phyloP scores from a whole-genome alignment of 371 early-diverging fungal genomes.

The Synchytrium microbalum region DNA sequence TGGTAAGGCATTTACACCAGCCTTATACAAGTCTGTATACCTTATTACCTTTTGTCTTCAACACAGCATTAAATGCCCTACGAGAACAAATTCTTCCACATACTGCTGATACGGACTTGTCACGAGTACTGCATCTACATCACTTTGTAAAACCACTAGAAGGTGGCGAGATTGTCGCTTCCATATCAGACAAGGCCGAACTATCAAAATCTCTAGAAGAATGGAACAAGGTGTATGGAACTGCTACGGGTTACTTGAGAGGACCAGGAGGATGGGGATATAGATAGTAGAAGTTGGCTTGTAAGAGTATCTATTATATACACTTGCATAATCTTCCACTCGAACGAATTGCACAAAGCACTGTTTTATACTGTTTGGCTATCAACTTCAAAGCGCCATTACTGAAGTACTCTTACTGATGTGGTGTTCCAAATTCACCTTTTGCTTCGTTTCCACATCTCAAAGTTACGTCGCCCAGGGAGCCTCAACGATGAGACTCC shows the following conservation, averaged over 20 bases:
- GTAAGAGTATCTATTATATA: no score
- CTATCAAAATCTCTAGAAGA: slow-evolving; percentile 16
- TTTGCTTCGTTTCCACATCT: no score
- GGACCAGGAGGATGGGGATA: slow-evolving; percentile 1
- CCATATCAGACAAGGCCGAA: slow-evolving; percentile 20
- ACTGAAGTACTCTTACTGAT: no score
- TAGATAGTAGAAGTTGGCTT: no score
- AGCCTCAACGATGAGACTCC: no score
- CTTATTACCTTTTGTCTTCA: neutral
- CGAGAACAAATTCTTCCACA: no score
- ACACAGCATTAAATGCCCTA: neutral
- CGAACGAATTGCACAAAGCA: no score
- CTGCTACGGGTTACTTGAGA: slow-evolving; percentile 16
- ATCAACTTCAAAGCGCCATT: no score
- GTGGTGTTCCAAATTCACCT: no score
- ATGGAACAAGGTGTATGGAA: slow-evolving; percentile 28
- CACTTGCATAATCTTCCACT: no score
- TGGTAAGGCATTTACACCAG: slow-evolving; percentile 15
- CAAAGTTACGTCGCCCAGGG: no score
- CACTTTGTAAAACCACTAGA: slow-evolving; percentile 19
- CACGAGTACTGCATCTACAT: neutral
- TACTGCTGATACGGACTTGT: neutral
- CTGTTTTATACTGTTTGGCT: no score
- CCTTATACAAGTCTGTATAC: neutral
- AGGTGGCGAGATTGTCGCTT: slow-evolving; percentile 21